Percentiles rank a stretch among this genome's conserved stretches.
These are phyloP conservation scores for Lycium ferocissimum DNA, from an alignment of 257 asterid species.

Conservation along the genomic window DNA sequence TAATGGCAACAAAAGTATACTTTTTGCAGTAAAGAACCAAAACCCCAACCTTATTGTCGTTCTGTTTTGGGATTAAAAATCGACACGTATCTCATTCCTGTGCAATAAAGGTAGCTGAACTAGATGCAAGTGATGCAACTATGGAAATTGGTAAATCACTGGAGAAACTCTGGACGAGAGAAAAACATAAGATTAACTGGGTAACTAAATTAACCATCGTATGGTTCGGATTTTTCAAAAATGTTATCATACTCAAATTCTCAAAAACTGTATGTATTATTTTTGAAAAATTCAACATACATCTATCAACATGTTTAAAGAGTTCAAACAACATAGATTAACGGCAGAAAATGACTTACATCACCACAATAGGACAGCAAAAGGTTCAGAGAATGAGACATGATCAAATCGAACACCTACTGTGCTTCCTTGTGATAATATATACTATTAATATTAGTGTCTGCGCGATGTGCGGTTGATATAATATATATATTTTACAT, in stretches of 20 bases:
- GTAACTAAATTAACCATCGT: not conserved
- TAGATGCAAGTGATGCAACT: constrained; percentile 5
- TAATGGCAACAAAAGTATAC: not conserved
- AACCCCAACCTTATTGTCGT: not conserved
- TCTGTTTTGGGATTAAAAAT: not conserved
- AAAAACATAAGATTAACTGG: not conserved
- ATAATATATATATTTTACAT: no score
- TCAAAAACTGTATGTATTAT: no score
- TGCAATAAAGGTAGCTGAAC: not conserved
- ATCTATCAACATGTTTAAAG: no score
- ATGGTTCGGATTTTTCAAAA: not conserved
- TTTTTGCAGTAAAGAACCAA: not conserved
- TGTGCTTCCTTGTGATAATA: no score
- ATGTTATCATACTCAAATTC: no score
- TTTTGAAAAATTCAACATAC: no score
- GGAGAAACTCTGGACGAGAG: not conserved
- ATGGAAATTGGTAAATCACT: not conserved
- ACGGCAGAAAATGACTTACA: not conserved
- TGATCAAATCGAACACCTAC: not conserved
- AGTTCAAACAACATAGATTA: no score
- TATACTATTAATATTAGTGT: no score
- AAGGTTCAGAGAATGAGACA: not conserved
- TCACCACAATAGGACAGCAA: no score
- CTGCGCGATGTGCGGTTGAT: no score
- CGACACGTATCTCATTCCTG: not conserved